These are phyloP conservation scores for Alternaria tenuissima DNA, from an alignment of 2,329 filamentous ascomycete species.

Conservation along the genomic window DNA sequence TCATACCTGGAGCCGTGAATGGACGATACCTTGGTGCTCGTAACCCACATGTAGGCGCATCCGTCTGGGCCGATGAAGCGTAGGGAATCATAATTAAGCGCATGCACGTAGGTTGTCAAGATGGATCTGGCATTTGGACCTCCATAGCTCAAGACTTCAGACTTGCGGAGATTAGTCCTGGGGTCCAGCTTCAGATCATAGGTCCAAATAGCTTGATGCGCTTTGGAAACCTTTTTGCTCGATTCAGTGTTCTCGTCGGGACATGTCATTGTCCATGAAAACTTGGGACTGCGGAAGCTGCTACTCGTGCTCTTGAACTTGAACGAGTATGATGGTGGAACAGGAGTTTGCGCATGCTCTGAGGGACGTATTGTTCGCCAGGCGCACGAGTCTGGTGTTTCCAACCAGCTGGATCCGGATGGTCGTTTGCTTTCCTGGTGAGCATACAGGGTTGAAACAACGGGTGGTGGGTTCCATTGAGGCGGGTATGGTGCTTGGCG, in stretches of 20 bases:
- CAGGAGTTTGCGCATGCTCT: constrained; percentile 20
- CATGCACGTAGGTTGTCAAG: constrained; percentile 43
- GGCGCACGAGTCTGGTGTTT: constrained; percentile 26
- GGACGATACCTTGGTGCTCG: constrained; percentile 35
- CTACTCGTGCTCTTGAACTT: constrained; percentile 37
- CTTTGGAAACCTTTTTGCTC: constrained; percentile 6
- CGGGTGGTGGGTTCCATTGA: constrained; percentile 39
- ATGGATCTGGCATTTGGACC: constrained; percentile 22
- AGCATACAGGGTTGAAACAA: constrained; percentile 34
- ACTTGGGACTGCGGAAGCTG: constrained; percentile 34
- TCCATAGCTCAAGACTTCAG: constrained; percentile 32
- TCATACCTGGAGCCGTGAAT: constrained; percentile 39
- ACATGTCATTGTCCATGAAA: constrained; percentile 40
- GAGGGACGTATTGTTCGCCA: constrained; percentile 35
- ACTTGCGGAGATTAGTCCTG: constrained; percentile 34
- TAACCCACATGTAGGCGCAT: constrained; percentile 42
- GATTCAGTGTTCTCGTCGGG: background rate
- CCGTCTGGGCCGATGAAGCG: constrained; percentile 42
- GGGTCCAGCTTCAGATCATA: constrained; percentile 40
- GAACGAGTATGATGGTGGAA: constrained; percentile 31
- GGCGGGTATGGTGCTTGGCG: constrained; percentile 43
- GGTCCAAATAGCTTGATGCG: constrained; percentile 27
- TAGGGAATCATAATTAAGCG: constrained; percentile 42
- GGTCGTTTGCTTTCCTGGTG: constrained; percentile 13
- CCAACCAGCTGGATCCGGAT: constrained; percentile 36